Evolutionary conservation across 768 basidiomycete genomes (phyloP).

Genomic region (Psilocybe sp.): DNA sequence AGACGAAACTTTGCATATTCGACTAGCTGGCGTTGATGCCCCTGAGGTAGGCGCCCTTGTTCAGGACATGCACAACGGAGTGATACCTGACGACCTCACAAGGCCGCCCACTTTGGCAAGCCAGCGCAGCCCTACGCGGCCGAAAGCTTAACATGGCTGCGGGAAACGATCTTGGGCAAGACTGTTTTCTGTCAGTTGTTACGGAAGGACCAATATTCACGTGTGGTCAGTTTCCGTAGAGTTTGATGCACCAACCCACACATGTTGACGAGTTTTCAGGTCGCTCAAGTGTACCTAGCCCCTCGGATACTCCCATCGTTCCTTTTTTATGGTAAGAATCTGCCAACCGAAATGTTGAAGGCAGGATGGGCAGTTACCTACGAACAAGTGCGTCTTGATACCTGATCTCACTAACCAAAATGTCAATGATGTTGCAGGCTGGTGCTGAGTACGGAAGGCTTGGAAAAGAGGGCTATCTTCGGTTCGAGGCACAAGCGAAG

Average conservation of each 20-base stretch:
- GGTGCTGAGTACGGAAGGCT: conserved; percentile 78
- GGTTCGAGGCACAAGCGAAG: conserved; percentile 66
- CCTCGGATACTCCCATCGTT: conserved; percentile 52
- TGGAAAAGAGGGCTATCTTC: conserved; percentile 63
- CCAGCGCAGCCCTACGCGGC: conserved; percentile 68
- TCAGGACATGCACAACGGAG: neutral
- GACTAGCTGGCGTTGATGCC: conserved; percentile 90
- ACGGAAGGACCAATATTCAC: conserved; percentile 78
- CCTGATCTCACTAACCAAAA: neutral
- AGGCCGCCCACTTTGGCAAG: conserved; percentile 85
- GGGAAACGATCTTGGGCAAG: conserved; percentile 49
- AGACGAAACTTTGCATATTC: conserved; percentile 80
- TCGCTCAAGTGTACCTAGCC: conserved; percentile 59
- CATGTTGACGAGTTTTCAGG: conserved; percentile 37
- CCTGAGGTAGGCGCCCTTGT: conserved; percentile 63
- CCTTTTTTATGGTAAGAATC: conserved; percentile 42
- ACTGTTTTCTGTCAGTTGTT: conserved; percentile 70
- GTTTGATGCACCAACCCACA: neutral
- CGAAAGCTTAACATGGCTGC: conserved; percentile 79
- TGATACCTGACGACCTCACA: neutral
- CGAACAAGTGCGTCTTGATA: conserved; percentile 40
- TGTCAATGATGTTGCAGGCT: conserved; percentile 24
- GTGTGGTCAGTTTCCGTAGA: conserved; percentile 56
- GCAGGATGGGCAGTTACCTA: conserved; percentile 79
- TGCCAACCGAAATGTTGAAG: conserved; percentile 73